These are phyloP conservation scores for Gonapodya prolifera DNA, from an alignment of 192 early-diverging fungal genomes.

Conservation along the genomic window DNA sequence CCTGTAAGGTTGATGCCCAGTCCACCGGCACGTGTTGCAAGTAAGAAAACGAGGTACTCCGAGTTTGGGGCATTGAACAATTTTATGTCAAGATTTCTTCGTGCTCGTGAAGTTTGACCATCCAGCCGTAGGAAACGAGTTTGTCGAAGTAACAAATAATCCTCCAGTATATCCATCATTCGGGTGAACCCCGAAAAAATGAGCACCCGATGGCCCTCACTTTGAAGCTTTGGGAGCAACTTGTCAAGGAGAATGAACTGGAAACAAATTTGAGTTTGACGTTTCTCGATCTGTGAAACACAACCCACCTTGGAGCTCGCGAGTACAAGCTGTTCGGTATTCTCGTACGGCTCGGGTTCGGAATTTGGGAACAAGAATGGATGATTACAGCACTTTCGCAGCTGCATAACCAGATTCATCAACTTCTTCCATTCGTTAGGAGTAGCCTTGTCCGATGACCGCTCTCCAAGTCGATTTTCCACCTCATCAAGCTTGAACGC, in stretches of 20 bases:
- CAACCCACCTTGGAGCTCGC: not conserved
- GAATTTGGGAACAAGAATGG: not conserved
- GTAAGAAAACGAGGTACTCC: not conserved
- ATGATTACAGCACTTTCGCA: not conserved
- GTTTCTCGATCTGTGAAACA: not conserved
- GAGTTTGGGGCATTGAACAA: not conserved
- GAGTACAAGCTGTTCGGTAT: not conserved
- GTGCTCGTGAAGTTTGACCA: not conserved
- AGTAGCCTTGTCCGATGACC: not conserved
- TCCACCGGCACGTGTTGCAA: constrained; percentile 1
- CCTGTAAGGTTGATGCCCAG: constrained; percentile 13
- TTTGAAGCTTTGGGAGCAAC: constrained; percentile 4
- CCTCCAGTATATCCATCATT: constrained; percentile 12
- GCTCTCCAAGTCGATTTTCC: not conserved
- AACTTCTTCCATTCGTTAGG: not conserved
- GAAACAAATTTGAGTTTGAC: too few relatives aligned
- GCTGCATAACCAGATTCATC: not conserved
- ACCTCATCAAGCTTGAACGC: constrained; percentile 1
- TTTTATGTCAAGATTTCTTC: constrained; percentile 5
- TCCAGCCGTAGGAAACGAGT: not conserved
- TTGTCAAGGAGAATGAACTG: constrained; percentile 7
- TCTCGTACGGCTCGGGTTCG: constrained; percentile 3
- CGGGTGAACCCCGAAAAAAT: constrained; percentile 9
- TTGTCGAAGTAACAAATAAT: not conserved
- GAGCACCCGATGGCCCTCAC: constrained; percentile 6